Percentiles rank a stretch among this genome's conserved stretches.
Conservation (phyloP, 73 alveolate species). For the Urostyla sp. region DNA sequence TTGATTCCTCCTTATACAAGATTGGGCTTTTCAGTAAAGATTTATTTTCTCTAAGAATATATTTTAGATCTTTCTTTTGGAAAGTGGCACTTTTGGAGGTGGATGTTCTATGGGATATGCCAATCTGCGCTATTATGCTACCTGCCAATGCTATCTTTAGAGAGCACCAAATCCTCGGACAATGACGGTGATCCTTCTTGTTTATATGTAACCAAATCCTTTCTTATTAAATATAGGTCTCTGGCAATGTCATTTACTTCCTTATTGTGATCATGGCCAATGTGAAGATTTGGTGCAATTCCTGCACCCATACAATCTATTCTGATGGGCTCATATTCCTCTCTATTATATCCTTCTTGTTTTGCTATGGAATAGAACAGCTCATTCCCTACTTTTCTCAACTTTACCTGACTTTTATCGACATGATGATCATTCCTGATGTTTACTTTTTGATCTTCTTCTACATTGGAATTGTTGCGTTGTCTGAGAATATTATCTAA, state of each 20-base stretch:
- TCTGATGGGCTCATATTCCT: constrained; percentile 20
- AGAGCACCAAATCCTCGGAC: no score
- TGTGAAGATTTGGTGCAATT: constrained; percentile 7
- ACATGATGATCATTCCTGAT: constrained; percentile 26
- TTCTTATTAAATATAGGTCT: no score
- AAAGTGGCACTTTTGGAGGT: constrained; percentile 57
- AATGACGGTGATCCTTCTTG: no score
- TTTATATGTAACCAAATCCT: no score
- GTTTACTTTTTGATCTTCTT: constrained; percentile 14
- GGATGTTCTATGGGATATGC: constrained; percentile 71
- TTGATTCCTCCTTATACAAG: constrained; percentile 70
- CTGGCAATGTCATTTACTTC: constrained; percentile 36
- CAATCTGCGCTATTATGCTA: no score
- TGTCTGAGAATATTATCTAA: constrained; percentile 12
- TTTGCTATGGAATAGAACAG: background rate
- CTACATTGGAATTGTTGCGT: constrained; percentile 1
- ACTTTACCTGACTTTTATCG: background rate
- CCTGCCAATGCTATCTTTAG: no score
- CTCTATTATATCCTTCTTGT: constrained; percentile 26
- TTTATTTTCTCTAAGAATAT: background rate
- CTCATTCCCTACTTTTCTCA: background rate
- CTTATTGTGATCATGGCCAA: constrained; percentile 34
- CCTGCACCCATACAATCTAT: constrained; percentile 39
- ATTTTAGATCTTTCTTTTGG: constrained; percentile 36
- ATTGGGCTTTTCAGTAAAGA: constrained; percentile 68